Evolutionary conservation across 2,329 filamentous ascomycete species (phyloP).

Genomic region (Acrodontium crateriforme): DNA sequence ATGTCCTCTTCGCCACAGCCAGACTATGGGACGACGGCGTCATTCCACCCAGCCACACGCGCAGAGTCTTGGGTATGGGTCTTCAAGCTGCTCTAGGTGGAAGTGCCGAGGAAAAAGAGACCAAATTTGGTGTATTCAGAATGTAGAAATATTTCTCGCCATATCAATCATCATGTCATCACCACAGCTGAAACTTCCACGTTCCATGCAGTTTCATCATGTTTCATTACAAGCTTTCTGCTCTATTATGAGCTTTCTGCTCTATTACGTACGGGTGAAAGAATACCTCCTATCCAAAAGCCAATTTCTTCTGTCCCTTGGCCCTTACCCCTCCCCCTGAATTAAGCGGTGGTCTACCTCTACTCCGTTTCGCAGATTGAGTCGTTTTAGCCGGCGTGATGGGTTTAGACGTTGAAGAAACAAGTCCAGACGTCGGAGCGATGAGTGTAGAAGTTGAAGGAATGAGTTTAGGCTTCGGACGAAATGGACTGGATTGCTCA

Average conservation of each 20-base stretch:
- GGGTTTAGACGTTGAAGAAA: conserved; percentile 6
- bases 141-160: too few relatives aligned
- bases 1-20: conserved; percentile 77
- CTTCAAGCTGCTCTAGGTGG: conserved; percentile 30
- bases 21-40: conserved; percentile 63
- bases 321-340: conserved; percentile 7
- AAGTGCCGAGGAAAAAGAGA: conserved; percentile 20
- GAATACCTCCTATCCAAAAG: conserved; percentile 31
- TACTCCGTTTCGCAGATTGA: conserved; percentile 16
- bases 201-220: too few relatives aligned
- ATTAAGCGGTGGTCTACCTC: conserved; percentile 24
- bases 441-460: conserved; percentile 5
- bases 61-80: conserved; percentile 35
- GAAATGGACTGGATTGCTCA: conserved; percentile 32
- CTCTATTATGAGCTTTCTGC: too few relatives aligned
- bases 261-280: too few relatives aligned
- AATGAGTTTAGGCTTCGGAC: conserved; percentile 11
- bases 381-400: conserved; percentile 1
- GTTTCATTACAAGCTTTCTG: too few relatives aligned
- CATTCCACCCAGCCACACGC: conserved; percentile 36
- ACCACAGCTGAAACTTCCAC: too few relatives aligned
- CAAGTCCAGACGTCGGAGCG: conserved; percentile 7
- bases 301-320: conserved; percentile 29
- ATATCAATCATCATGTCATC: too few relatives aligned
- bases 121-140: conserved; percentile 26